Evolutionary conservation across 331 rosid genomes (phyloP).

Genomic region (Spiraea crenata): DNA sequence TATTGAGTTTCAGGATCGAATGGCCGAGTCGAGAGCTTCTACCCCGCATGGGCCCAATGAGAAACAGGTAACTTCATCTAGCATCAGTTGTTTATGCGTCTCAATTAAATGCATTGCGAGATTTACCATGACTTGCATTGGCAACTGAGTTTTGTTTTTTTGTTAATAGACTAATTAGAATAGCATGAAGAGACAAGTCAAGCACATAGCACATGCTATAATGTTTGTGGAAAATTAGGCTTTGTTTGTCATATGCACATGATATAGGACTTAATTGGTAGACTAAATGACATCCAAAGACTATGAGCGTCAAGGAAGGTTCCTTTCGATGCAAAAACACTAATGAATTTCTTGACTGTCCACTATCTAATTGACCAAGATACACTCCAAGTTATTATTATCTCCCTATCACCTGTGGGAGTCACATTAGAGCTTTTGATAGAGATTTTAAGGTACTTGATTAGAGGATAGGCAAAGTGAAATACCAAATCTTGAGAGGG

Average conservation of each 20-base stretch:
- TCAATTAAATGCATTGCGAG: no score
- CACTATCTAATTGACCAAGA: no score
- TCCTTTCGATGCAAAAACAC: neutral
- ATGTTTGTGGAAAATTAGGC: neutral
- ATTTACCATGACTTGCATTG: neutral
- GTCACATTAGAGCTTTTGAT: no score
- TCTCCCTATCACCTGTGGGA: no score
- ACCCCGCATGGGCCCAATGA: neutral
- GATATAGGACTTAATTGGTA: neutral
- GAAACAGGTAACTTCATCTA: slow-evolving; percentile 13
- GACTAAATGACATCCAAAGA: neutral
- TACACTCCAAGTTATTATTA: neutral
- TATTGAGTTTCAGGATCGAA: slow-evolving; percentile 39
- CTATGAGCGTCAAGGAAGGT: slow-evolving; percentile 8
- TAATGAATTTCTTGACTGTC: neutral
- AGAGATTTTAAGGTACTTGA: no score
- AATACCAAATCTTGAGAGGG: no score
- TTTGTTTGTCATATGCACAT: neutral
- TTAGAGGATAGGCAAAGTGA: no score
- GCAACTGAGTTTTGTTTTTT: neutral
- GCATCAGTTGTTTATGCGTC: no score
- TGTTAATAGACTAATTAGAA: no score
- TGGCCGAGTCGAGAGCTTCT: neutral
- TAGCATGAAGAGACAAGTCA: neutral
- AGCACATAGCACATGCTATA: neutral